A percentile compares a stretch with the other conserved stretches of the same genome.
These are phyloP conservation scores for Keithomyces neogunnii DNA, from an alignment of 2,329 filamentous ascomycete genomes.

Conservation along the genomic window DNA sequence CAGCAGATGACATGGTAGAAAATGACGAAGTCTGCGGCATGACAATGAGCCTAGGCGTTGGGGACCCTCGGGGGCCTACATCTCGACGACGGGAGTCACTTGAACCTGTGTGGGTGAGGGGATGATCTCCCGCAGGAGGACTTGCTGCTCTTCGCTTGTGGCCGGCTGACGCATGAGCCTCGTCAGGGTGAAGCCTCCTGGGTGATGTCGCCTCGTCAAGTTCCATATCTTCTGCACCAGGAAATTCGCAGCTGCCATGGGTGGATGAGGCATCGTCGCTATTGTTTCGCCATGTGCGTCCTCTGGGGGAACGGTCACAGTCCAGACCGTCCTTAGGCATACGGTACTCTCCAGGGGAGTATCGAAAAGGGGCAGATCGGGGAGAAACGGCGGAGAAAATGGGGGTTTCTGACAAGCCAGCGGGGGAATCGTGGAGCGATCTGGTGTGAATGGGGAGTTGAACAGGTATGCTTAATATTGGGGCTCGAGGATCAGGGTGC, in stretches of 20 bases:
- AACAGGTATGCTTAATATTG: constrained; percentile 34
- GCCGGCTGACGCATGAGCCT: constrained; percentile 30
- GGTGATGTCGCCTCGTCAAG: constrained; percentile 43
- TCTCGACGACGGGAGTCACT: constrained; percentile 38
- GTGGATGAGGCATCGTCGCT: constrained; percentile 43
- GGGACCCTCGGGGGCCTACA: constrained; percentile 39
- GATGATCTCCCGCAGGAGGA: constrained; percentile 39
- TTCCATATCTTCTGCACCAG: constrained; percentile 33
- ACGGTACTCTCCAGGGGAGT: constrained; percentile 30
- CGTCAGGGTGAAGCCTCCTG: constrained; percentile 43
- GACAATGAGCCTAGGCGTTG: constrained; percentile 39
- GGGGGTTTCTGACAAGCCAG: constrained; percentile 34
- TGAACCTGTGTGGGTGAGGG: constrained; percentile 29
- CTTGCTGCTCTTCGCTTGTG: constrained; percentile 50
- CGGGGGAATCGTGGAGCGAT: constrained; percentile 21
- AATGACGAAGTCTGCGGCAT: constrained; percentile 35
- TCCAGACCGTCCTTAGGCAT: constrained; percentile 37
- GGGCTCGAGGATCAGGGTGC: constrained; percentile 30
- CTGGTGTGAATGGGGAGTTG: constrained; percentile 33
- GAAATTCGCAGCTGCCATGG: constrained; percentile 34
- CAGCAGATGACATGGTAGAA: constrained; percentile 33
- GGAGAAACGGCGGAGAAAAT: constrained; percentile 40
- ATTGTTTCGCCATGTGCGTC: constrained; percentile 38
- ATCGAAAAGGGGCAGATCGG: constrained; percentile 32
- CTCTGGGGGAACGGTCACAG: constrained; percentile 37